These are phyloP conservation scores for Boletus patriciae DNA, from an alignment of 768 basidiomycete species.

Conservation along the genomic window DNA sequence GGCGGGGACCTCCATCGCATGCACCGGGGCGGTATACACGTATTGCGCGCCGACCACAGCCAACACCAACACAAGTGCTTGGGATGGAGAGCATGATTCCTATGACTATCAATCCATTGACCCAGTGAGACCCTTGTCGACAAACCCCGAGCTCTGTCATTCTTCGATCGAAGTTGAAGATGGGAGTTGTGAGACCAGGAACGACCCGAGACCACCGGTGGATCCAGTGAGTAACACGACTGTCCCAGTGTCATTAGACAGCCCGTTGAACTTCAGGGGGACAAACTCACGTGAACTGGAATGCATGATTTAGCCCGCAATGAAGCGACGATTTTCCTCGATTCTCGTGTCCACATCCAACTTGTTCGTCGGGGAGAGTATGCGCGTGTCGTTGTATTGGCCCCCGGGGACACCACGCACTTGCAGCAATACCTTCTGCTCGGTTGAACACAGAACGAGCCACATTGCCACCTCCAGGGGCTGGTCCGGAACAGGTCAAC, in stretches of 20 bases:
- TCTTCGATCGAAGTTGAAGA: not conserved
- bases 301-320: constrained; percentile 53
- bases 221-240: constrained; percentile 38
- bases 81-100: too few relatives aligned
- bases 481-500: constrained; percentile 18
- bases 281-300: constrained; percentile 57
- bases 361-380: constrained; percentile 41
- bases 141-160: constrained; percentile 35
- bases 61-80: constrained; percentile 62
- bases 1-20: constrained; percentile 62
- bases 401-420: not conserved
- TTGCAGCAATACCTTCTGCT: not conserved
- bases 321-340: constrained; percentile 67
- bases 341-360: constrained; percentile 45
- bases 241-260: constrained; percentile 46
- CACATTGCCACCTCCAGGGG: not conserved
- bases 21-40: constrained; percentile 65
- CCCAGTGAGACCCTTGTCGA: constrained; percentile 36
- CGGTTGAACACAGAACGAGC: constrained; percentile 4
- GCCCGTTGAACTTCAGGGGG: not conserved
- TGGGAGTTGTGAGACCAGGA: constrained; percentile 31
- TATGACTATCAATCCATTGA: too few relatives aligned
- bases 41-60: constrained; percentile 73
- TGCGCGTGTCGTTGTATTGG: not conserved
- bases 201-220: constrained; percentile 43